These are phyloP conservation scores for Hibiscus syriacus DNA, from an alignment of 345 rosid genomes.

Conservation along the genomic window DNA sequence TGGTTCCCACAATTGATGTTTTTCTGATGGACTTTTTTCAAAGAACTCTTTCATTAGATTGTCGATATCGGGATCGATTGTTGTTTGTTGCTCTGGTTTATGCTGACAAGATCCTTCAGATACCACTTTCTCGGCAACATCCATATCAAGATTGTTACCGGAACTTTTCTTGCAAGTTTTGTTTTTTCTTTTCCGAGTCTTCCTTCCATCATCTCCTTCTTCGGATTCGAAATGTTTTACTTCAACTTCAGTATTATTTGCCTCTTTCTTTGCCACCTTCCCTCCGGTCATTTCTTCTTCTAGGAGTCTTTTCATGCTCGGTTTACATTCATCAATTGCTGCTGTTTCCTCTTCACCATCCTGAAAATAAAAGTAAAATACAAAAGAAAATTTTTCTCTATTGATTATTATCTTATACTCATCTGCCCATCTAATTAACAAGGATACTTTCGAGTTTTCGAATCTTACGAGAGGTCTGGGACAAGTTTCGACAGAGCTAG, in stretches of 20 bases:
- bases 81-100: slow-evolving; percentile 23
- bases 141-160: slow-evolving; percentile 30
- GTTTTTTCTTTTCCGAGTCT: slow-evolving; percentile 43
- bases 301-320: slow-evolving; percentile 86
- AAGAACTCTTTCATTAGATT: slow-evolving; percentile 62
- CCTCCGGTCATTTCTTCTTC: slow-evolving; percentile 77
- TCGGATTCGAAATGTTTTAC: slow-evolving; percentile 34
- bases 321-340: slow-evolving; percentile 29
- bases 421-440: not conserved
- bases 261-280: slow-evolving; percentile 32
- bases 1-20: slow-evolving; percentile 29
- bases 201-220: slow-evolving; percentile 37
- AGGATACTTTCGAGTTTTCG: not conserved
- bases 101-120: slow-evolving; percentile 21
- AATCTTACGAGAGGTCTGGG: not conserved
- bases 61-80: slow-evolving; percentile 39
- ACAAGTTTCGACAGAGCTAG: slow-evolving; percentile 1
- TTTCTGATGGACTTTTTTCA: slow-evolving; percentile 51
- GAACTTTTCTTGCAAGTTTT: slow-evolving; percentile 50
- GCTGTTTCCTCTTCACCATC: slow-evolving; percentile 33
- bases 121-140: slow-evolving; percentile 30
- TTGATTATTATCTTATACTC: not conserved
- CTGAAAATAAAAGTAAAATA: not conserved
- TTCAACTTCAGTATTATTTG: slow-evolving; percentile 32
- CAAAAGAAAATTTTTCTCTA: not conserved